Evolutionary conservation across 2,329 filamentous ascomycete genomes (phyloP).

Genomic region (Fusarium citri): DNA sequence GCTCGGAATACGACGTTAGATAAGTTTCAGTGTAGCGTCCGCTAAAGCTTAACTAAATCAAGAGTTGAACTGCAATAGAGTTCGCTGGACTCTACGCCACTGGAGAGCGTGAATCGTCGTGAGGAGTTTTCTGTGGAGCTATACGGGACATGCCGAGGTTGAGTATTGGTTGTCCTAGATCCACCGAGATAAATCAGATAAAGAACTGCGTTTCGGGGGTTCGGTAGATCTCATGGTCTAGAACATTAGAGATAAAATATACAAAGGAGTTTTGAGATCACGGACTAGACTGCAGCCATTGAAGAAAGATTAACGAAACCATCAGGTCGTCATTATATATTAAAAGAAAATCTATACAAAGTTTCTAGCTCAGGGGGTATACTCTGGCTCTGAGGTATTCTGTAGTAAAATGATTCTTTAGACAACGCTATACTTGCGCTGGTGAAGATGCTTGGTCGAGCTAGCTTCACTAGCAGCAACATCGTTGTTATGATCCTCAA

Average conservation of each 20-base stretch:
- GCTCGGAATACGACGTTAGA: background rate
- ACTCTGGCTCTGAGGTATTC: background rate
- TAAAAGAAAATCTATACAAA: conserved; percentile 24
- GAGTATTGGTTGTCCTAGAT: background rate
- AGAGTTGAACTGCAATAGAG: background rate
- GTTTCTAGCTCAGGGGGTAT: background rate
- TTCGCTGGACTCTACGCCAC: background rate
- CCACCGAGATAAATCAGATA: background rate
- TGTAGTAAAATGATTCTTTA: background rate
- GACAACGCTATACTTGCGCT: conserved; percentile 21
- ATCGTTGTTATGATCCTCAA: conserved; percentile 41
- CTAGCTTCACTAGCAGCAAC: conserved; percentile 42
- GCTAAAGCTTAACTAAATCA: background rate
- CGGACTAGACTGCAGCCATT: too few relatives aligned
- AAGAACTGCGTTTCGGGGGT: too few relatives aligned
- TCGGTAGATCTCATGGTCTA: too few relatives aligned
- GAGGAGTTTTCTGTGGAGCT: background rate
- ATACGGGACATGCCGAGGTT: background rate
- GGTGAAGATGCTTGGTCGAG: conserved; percentile 40
- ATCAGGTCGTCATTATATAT: conserved; percentile 21
- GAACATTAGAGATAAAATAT: too few relatives aligned
- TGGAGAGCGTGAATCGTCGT: background rate
- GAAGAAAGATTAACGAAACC: conserved; percentile 3
- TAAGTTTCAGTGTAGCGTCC: background rate
- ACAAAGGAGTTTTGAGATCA: too few relatives aligned